Evolutionary conservation across 768 basidiomycete genomes (phyloP), one percentile per base, ranked within the genome.

Genomic region (Lanmaoa pseudosensibilis): DNA sequence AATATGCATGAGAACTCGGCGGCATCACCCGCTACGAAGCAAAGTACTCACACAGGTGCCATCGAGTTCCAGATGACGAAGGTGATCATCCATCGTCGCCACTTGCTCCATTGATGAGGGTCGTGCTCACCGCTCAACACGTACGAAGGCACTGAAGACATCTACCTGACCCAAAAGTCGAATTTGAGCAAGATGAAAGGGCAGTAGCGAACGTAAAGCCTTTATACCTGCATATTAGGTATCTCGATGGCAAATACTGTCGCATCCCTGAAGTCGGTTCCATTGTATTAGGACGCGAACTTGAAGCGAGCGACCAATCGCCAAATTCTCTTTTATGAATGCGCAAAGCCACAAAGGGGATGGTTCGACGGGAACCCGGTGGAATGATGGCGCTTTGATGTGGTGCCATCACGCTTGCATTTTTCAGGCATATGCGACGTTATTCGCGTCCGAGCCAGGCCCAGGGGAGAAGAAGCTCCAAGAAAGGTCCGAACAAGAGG

Each of bases 41-140:
- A 25, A 25, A 45, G 18, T 15, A 54, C 69, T 49, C n/a, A 69
- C 69, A 70, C 59, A 13, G 69, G 69, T 32, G 70, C 69, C 19
- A 71, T 69, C 16, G 57, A 54, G 34, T 69, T 64, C 68, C 65
- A 71, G 43, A 70, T 50, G 18, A 70, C 64, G 32, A 71, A 58
- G n/a, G 54, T 47, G 32, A 71, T 69, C 54, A 57, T 50, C 61
- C 69, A 71, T 32, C 69, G 63, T 13, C 62, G 60, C 63, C 47
- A 59, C 46, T 67, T 71, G 62, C 52, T 64, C 69, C 68, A 69
- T 46, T 63, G 62, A 37, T 50, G 68, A 49, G 68, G 68, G 49
- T 69, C 57, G 52, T 60, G 64, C 48, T 64, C 64, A 18, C 57
- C 57, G 34, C 55, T 62, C 50, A 68, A 44, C 46, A 52, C 4